Evolutionary conservation across 2,329 filamentous ascomycete species (phyloP).

Genomic region (Lasiodiplodia gonubiensis): DNA sequence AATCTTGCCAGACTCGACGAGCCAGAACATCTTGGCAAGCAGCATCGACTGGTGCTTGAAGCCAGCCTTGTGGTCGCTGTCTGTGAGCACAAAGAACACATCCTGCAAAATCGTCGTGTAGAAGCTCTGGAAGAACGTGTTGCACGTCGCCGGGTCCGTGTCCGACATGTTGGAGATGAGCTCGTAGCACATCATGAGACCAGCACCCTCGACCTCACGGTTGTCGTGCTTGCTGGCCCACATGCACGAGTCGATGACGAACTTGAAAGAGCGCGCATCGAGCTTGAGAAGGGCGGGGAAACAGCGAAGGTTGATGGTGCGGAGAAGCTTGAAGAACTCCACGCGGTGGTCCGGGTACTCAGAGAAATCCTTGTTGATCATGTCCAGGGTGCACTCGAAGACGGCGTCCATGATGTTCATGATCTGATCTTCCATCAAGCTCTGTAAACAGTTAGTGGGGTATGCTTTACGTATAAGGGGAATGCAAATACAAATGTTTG

Average conservation of each 20-base stretch:
- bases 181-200: constrained; percentile 97
- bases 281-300: constrained; percentile 94
- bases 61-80: constrained; percentile 97
- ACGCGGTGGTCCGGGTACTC: constrained; percentile 98
- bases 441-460: constrained; percentile 54
- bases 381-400: constrained; percentile 96
- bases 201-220: constrained; percentile 93
- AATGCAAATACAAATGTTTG: constrained; percentile 32
- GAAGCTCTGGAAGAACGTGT: constrained; percentile 97
- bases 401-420: constrained; percentile 98
- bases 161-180: constrained; percentile 97
- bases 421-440: constrained; percentile 97
- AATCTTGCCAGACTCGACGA: constrained; percentile 88
- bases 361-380: constrained; percentile 99
- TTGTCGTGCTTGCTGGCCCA: constrained; percentile 99
- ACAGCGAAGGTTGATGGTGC: constrained; percentile 95
- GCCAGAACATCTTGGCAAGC: constrained; percentile 93
- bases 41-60: constrained; percentile 98
- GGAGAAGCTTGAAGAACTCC: constrained; percentile 97
- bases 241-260: constrained; percentile 98
- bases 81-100: constrained; percentile 96
- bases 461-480: not conserved
- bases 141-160: constrained; percentile 82
- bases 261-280: constrained; percentile 97
- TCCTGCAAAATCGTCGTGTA: constrained; percentile 95